Evolutionary conservation across 768 basidiomycete genomes (phyloP), one percentile per base, ranked within the genome.

Genomic region (Boletus rubroflammeus): DNA sequence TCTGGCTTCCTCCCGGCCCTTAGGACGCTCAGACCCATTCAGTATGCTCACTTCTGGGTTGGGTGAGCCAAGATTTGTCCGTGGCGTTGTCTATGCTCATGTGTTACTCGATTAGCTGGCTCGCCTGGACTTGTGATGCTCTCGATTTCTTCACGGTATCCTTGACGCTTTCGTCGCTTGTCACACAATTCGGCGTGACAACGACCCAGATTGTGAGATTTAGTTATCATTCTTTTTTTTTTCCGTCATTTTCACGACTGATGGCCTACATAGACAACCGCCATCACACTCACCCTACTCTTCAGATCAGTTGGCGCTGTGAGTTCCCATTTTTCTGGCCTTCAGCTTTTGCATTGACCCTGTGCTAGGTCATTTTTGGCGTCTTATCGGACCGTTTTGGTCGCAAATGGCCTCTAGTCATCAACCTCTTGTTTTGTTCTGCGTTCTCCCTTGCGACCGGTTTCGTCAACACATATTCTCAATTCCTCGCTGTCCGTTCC

Each of bases 221-320:
- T 26, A 28, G 21, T 23, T 6, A 15, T 57, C 26, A 7, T 25
- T 17, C 15, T 7, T 3, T 1, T 29, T 41, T 23, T 17, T 46
- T n/a, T 7, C 29, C 36, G n/a, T 19, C 19, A 7, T 31, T 38
- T 35, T 39, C 2, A 25, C 26, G 41, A 45, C 47, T 56, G 14
- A 42, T 35, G 21, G 1, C 7, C 2, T n/a, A 7, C 38, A 21
- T 52, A 79, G 79, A 90, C 90, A 45, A 84, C 85, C 19, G 81
- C 91, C 5, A 94, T 98, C 66, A 97, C 95, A 6, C 78, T 97
- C 46, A 97, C 95, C 0, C 78, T 98, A 1, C 81, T 98, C n/a
- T 88, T 98, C 77, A 83, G 95, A 55, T 88, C 90, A 5, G 74
- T 81, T 47, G 89, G 88, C 32, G 88, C 89, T 39, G 86, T 78